Evolutionary conservation across 805 yeast genomes (phyloP).

Genomic region (Komagataella pastoris): DNA sequence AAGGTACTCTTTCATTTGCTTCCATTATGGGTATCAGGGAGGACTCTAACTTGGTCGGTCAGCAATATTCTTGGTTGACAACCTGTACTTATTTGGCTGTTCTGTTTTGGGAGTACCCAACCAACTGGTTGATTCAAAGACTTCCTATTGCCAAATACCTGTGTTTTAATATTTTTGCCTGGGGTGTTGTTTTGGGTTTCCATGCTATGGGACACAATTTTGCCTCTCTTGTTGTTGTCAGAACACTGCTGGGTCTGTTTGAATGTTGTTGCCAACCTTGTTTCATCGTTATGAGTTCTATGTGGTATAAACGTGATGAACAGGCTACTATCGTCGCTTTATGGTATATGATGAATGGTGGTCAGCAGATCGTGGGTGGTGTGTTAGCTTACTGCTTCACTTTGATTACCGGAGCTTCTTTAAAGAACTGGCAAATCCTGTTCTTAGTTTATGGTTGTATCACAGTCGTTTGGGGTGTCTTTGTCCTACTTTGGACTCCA

Average conservation of each 20-base stretch:
- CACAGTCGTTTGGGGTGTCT: conserved; percentile 18
- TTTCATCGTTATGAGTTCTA: conserved; percentile 20
- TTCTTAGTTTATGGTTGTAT: conserved; percentile 20
- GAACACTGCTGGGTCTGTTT: conserved; percentile 35
- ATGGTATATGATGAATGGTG: conserved; percentile 17
- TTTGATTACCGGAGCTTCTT: conserved; percentile 10
- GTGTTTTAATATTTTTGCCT: conserved; percentile 20
- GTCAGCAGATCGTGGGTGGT: conserved; percentile 17
- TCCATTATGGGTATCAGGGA: conserved; percentile 29
- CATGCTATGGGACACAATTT: conserved; percentile 31
- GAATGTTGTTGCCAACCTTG: conserved; percentile 22
- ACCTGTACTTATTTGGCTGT: conserved; percentile 55
- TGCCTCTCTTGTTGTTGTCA: conserved; percentile 29
- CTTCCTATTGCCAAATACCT: conserved; percentile 23
- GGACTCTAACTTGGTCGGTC: conserved; percentile 26
- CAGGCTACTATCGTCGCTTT: conserved; percentile 16
- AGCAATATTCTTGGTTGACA: conserved; percentile 41
- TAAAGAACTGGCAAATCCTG: conserved; percentile 17
- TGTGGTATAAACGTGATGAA: conserved; percentile 20
- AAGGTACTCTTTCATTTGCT: conserved; percentile 27
- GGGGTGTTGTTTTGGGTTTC: conserved; percentile 35
- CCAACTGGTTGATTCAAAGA: conserved; percentile 20
- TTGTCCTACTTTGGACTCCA: conserved; percentile 17
- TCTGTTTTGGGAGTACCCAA: conserved; percentile 41
- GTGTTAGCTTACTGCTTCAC: conserved; percentile 19